Conservation (phyloP, 768 basidiomycete species). For the Leucosporidium creatinivorum region DNA sequence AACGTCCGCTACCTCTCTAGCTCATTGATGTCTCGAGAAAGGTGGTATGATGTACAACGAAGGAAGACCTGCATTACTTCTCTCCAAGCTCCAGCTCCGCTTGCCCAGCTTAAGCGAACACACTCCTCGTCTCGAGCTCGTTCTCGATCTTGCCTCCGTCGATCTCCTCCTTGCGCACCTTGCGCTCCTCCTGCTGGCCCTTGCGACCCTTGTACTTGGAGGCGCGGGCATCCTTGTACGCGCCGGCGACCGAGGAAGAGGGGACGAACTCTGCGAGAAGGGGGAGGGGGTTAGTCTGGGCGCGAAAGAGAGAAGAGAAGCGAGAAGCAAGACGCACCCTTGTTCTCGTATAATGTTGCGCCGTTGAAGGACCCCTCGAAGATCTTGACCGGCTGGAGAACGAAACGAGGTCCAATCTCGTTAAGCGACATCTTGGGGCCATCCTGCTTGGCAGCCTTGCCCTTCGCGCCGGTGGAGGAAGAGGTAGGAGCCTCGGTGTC, state of each 20-base stretch:
- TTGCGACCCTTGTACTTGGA: conserved; percentile 75
- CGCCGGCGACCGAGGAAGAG: conserved; percentile 69
- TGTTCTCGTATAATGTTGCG: conserved; percentile 90
- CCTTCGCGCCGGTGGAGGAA: conserved; percentile 68
- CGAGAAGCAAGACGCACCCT: conserved; percentile 52
- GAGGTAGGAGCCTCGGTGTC: conserved; percentile 19
- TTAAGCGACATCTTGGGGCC: conserved; percentile 76
- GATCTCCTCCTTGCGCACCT: conserved; percentile 57
- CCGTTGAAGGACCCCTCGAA: conserved; percentile 97
- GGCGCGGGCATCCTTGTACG: conserved; percentile 63
- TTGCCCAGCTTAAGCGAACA: conserved; percentile 63
- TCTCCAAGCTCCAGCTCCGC: not conserved
- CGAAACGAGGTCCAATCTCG: conserved; percentile 96
- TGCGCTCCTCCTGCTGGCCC: conserved; percentile 62
- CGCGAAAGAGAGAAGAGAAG: not conserved
- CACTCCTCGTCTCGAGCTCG: conserved; percentile 66
- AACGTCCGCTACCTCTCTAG: too few species aligned
- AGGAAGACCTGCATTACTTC: too few species aligned
- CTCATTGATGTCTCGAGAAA: too few species aligned
- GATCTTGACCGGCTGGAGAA: conserved; percentile 91
- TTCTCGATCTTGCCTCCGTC: conserved; percentile 61
- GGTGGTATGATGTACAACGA: too few species aligned
- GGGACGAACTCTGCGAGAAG: conserved; percentile 74
- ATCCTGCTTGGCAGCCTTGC: conserved; percentile 49
- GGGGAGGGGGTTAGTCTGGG: not conserved